Percentiles rank a stretch among this genome's conserved stretches.
These are phyloP conservation scores for Collybia sp. DNA, from an alignment of 768 basidiomycete genomes.

Conservation along the genomic window DNA sequence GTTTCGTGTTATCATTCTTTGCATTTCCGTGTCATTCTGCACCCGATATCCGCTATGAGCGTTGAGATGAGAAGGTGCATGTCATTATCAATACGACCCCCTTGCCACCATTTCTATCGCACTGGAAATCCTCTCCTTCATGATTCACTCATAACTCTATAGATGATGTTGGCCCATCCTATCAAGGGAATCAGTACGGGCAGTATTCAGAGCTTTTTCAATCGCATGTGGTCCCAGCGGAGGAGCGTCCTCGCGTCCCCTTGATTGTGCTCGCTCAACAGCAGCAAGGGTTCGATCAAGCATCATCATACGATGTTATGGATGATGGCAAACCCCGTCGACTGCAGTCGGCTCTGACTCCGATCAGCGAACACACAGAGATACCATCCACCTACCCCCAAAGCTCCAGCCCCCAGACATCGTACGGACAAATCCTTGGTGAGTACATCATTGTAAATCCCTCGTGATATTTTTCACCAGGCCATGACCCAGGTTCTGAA, in stretches of 20 bases:
- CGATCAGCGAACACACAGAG: conserved; percentile 67
- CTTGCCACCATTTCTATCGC: conserved; percentile 4
- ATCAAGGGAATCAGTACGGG: conserved; percentile 8
- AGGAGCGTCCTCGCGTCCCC: conserved; percentile 46
- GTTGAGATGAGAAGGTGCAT: conserved; percentile 59
- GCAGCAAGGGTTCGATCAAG: conserved; percentile 23
- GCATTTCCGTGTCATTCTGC: conserved; percentile 16
- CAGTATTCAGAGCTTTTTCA: conserved; percentile 15
- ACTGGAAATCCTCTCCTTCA: conserved; percentile 4
- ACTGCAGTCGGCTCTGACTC: conserved; percentile 42
- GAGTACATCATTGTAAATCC: conserved; percentile 13
- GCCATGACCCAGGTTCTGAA: conserved; percentile 6
- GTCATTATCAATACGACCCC: conserved; percentile 23
- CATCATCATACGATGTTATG: conserved; percentile 26
- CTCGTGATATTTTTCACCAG: not conserved
- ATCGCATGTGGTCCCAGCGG: conserved; percentile 13
- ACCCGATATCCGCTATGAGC: conserved; percentile 15
- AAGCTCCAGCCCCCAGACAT: conserved; percentile 42
- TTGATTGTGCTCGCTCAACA: conserved; percentile 61
- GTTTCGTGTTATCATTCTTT: conserved; percentile 4
- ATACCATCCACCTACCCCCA: conserved; percentile 25
- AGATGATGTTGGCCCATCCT: conserved; percentile 9
- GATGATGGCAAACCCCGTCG: conserved; percentile 21
- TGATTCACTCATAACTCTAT: conserved; percentile 4
- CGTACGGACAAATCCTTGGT: conserved; percentile 65